Evolutionary conservation across 225 moss, liverwort and hornwort species (phyloP).

Genomic region (Asterella californica): DNA sequence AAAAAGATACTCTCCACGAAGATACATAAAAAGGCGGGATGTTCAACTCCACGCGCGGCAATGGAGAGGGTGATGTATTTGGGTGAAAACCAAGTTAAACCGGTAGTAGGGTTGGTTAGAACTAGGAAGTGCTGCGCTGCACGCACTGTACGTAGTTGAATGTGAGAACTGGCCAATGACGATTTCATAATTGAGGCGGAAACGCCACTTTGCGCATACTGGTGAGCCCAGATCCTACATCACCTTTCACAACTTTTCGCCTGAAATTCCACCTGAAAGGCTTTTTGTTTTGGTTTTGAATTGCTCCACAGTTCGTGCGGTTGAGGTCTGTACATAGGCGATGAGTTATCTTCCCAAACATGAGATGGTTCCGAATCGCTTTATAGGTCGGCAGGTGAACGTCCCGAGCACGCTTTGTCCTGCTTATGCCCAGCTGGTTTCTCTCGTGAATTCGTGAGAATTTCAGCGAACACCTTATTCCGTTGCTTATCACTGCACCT

Average conservation of each 20-base stretch:
- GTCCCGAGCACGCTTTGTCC: background rate
- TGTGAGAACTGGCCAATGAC: constrained; percentile 5
- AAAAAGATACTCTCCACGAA: background rate
- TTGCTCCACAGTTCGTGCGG: background rate
- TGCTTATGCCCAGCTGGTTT: background rate
- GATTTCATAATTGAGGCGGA: constrained; percentile 12
- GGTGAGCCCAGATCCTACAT: constrained; percentile 5
- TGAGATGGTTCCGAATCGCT: background rate
- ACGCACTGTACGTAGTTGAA: constrained; percentile 1
- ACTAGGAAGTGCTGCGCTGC: background rate
- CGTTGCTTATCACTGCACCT: background rate
- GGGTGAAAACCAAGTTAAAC: background rate
- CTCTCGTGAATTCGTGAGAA: background rate
- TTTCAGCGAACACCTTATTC: background rate
- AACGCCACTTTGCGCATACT: constrained; percentile 3
- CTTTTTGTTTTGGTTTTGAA: background rate
- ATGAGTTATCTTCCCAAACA: background rate
- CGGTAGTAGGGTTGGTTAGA: constrained; percentile 5
- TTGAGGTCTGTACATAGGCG: background rate
- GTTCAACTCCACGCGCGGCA: background rate
- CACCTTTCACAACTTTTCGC: too few relatives aligned
- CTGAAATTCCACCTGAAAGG: background rate
- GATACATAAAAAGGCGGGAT: too few relatives aligned
- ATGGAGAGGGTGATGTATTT: background rate
- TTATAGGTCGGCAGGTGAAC: background rate